Base-by-base conservation (phyloP, 2,329 filamentous ascomycete genomes). In the Colletotrichum sidae region DNA sequence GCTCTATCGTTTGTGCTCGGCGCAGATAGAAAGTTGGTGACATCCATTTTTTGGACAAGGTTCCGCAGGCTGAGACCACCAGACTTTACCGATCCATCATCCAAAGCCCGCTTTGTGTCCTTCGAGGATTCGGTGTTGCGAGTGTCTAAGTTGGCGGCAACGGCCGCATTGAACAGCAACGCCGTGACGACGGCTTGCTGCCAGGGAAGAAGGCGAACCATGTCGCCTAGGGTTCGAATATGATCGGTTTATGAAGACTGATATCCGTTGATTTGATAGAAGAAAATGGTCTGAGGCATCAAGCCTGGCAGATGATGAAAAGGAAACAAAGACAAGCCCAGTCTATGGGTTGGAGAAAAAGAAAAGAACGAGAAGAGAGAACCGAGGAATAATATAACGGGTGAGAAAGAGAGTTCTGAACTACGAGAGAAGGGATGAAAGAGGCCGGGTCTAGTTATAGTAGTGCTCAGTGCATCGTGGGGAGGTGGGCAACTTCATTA, bases 171-270 rank as follows among this genome's bases (percentile, higher is more conserved):
- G 62, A 65, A 49, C 25, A 65, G 52, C 62, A 65, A 39, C 11
- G 52, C 62, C n/a, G 62, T 58, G 25, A 65, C 52, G 8, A 46
- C 62, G 47, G 47, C 62, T 49, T 62, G 62, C 38, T 58, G 62
- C 62, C 58, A 65, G 13, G 62, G 56, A 3, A 65, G 46, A 34
- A 37, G 33, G 5, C 15, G 33, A 56, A 41, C 12, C 62, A 65
- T 65, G 13, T 25, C 10, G 13, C 38, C 37, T 42, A 11, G 9
- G 9, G 10, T 38, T 15, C 33, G 4, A 15, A 38, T 7, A 15
- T 2, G 4, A 25, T 25, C 2, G 25, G 25, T 25, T 25, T 25
- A 5, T 15, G 11, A 38, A 35, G n/a, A n/a, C 38, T 42, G 35
- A 33, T 17, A 38, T 10, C 37, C 15, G 17, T 9, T 41, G 35